Evolutionary conservation across 441 rosid genomes (phyloP), one percentile per base, ranked within the genome.

Genomic region (Breynia disticha): DNA sequence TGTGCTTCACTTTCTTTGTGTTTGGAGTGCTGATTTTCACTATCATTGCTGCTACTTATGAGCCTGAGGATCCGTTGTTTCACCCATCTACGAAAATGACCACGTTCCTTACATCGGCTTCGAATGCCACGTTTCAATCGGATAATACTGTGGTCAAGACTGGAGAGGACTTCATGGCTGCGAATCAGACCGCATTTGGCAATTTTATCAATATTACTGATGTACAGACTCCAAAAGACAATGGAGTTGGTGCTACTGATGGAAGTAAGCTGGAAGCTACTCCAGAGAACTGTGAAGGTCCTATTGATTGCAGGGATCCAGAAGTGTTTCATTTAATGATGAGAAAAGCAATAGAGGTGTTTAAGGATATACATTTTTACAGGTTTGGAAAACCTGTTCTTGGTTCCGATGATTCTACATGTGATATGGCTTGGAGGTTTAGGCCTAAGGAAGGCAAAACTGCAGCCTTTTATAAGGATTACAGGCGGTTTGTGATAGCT

Each of bases 361-460:
- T 85, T 39, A 79, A 80, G 74, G 98, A 87, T 62, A 80, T 80
- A 47, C 95, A 90, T 62, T 87, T 90, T 48, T 85, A 90, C 60
- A 77, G 83, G 60, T 90, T 87, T 45, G 95, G 98, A 46, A 90
- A 87, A 71, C 80, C 90, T 0, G 82, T 64, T 16, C 68, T 64
- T 46, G 96, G 96, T 9, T 37, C 63, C 42, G 67, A 76, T 48
- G 84, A 57, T 28, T 79, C 54, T 63, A 78, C 69, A 22, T 91
- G 95, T 61, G 94, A 90, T 59, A 87, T 90, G 93, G 96, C 95
- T 0, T 90, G 96, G 95, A 73, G 93, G 56, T 85, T 79, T 61
- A 73, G 94, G 72, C 98, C 95, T 11, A 91, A 79, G 72, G 94
- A 91, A 60, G 98, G 94, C 48, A 87, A 83, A 73, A 59, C 77